Conservation (phyloP, 78 protist species). For the Dictyostelium brefeldianum region DNA sequence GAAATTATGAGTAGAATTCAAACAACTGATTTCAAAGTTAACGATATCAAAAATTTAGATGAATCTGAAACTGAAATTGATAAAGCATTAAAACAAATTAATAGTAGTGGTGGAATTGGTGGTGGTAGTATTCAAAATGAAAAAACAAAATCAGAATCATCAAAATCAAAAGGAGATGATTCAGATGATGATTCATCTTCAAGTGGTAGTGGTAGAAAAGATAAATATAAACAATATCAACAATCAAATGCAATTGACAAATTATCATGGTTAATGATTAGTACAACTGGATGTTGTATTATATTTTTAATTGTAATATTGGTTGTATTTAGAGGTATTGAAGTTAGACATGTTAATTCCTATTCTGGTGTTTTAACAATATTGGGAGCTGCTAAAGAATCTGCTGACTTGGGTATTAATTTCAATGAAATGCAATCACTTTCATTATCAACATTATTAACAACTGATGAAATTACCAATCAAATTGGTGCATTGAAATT, state of each 20-base stretch:
- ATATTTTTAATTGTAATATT: slow-evolving; percentile 10
- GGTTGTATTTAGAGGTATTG: slow-evolving; percentile 23
- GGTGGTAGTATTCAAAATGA: slow-evolving; percentile 4
- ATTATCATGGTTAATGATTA: slow-evolving; percentile 45
- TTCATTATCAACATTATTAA: background rate
- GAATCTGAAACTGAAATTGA: background rate
- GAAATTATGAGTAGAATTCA: slow-evolving; percentile 50
- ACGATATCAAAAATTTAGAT: slow-evolving; percentile 2
- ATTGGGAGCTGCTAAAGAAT: background rate
- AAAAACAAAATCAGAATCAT: background rate
- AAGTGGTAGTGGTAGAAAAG: background rate
- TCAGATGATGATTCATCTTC: slow-evolving; percentile 12
- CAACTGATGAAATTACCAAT: background rate
- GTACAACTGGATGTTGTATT: background rate
- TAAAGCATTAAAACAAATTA: background rate
- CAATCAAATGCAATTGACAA: slow-evolving; percentile 51
- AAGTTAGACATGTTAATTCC: slow-evolving; percentile 3
- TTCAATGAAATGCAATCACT: background rate
- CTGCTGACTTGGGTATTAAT: background rate
- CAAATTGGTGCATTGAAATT: background rate
- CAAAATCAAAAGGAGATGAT: background rate
- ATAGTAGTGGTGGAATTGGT: background rate
- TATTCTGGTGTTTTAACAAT: slow-evolving; percentile 58
- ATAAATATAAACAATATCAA: slow-evolving; percentile 30
- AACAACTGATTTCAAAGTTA: slow-evolving; percentile 12